These are phyloP conservation scores for Cercis canadensis DNA, from an alignment of 306 rosid species.

Conservation along the genomic window DNA sequence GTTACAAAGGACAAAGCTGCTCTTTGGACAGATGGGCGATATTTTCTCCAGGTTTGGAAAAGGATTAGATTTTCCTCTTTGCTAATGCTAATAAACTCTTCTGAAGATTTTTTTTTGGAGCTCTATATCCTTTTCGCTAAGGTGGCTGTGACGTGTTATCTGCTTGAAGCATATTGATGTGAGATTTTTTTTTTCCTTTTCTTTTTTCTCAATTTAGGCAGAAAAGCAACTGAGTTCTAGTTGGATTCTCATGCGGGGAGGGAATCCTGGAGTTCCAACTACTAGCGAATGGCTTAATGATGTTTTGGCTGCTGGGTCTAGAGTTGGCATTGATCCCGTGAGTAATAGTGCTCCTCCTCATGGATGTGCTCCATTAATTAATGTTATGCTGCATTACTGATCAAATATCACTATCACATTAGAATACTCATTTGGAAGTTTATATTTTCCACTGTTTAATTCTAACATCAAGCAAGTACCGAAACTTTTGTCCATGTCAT, in stretches of 20 bases:
- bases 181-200: background rate
- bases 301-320: constrained; percentile 80
- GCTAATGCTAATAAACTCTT: background rate
- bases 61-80: background rate
- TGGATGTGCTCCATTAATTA: background rate
- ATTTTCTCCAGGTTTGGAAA: constrained; percentile 83
- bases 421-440: background rate
- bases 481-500: background rate
- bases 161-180: background rate
- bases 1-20: constrained; percentile 92
- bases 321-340: constrained; percentile 98
- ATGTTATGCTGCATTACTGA: background rate
- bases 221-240: constrained; percentile 86
- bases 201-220: constrained; percentile 58
- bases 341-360: constrained; percentile 50
- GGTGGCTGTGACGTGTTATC: background rate
- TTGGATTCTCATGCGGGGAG: constrained; percentile 97
- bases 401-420: constrained; percentile 1
- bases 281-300: constrained; percentile 90
- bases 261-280: constrained; percentile 83
- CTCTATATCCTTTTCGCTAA: too few species aligned
- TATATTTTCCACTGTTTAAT: background rate
- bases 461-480: background rate
- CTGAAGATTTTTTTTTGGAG: background rate
- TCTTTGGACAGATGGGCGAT: constrained; percentile 98